Evolutionary conservation across 2,329 filamentous ascomycete genomes (phyloP).

Genomic region (Chaetomiaceae sp.): DNA sequence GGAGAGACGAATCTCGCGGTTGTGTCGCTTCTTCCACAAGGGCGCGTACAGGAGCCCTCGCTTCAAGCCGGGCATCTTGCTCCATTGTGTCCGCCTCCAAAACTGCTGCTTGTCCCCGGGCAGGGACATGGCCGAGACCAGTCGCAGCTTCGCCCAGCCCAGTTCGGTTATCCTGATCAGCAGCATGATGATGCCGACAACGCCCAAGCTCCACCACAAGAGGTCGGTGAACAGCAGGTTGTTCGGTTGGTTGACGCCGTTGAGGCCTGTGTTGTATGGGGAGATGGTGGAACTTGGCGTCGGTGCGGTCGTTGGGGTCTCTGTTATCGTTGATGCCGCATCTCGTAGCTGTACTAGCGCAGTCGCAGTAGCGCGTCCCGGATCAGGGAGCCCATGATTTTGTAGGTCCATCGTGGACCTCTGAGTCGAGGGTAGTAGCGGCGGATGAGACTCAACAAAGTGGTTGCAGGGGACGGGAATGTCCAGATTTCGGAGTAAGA

Average conservation of each 20-base stretch:
- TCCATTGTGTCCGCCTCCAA: slow-evolving; percentile 55
- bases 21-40: slow-evolving; percentile 61
- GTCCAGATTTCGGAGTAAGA: not conserved
- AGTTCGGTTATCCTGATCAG: slow-evolving; percentile 51
- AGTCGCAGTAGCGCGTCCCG: slow-evolving; percentile 17
- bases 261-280: slow-evolving; percentile 52
- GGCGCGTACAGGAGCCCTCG: slow-evolving; percentile 61
- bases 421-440: not conserved
- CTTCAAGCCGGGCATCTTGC: slow-evolving; percentile 59
- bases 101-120: slow-evolving; percentile 51
- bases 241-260: slow-evolving; percentile 56
- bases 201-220: slow-evolving; percentile 59
- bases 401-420: slow-evolving; percentile 31
- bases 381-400: slow-evolving; percentile 29
- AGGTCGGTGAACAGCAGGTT: slow-evolving; percentile 55
- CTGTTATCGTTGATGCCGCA: slow-evolving; percentile 12
- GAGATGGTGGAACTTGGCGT: slow-evolving; percentile 51
- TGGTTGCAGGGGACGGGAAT: not conserved
- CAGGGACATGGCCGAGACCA: slow-evolving; percentile 54
- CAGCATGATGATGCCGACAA: slow-evolving; percentile 51
- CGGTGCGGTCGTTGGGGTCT: slow-evolving; percentile 29
- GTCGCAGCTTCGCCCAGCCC: slow-evolving; percentile 52
- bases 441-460: not conserved
- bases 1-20: slow-evolving; percentile 46
- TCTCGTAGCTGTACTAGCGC: slow-evolving; percentile 15